Percentiles rank a stretch among this genome's conserved stretches.
phyloP scores from a whole-genome alignment of 192 early-diverging fungal species.

The Podila minutissima region DNA sequence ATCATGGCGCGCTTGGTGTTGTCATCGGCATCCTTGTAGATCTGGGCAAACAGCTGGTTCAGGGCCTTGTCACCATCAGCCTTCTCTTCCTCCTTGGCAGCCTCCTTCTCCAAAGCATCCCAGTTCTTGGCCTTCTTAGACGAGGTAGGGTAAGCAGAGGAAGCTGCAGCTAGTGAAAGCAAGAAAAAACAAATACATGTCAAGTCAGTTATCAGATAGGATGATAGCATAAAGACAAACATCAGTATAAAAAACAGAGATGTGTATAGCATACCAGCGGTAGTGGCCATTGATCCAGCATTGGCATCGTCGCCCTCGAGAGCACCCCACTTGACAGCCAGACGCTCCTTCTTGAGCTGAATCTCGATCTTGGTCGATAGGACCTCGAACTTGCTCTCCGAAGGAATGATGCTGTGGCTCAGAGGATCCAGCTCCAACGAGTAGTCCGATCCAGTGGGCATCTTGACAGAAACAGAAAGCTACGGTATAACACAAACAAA shows the following conservation, averaged over 20 bases:
- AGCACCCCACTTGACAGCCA: conserved; percentile 85
- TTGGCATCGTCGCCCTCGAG: conserved; percentile 74
- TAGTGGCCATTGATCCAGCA: conserved; percentile 45
- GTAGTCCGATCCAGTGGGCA: conserved; percentile 86
- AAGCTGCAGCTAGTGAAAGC: not conserved
- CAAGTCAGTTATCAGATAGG: not conserved
- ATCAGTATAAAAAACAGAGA: not conserved
- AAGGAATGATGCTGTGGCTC: conserved; percentile 76
- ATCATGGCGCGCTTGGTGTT: conserved; percentile 94
- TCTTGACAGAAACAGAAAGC: conserved; percentile 85
- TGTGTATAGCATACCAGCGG: conserved; percentile 46
- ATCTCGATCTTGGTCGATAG: conserved; percentile 96
- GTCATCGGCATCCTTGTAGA: conserved; percentile 89
- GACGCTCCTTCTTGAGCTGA: conserved; percentile 75
- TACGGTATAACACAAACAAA: conserved; percentile 3
- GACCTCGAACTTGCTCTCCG: conserved; percentile 73
- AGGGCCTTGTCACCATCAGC: conserved; percentile 89
- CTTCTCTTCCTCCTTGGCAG: conserved; percentile 83
- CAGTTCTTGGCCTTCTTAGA: conserved; percentile 77
- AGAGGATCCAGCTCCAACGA: conserved; percentile 91
- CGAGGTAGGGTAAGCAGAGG: conserved; percentile 52
- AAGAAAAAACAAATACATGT: conserved; percentile 10
- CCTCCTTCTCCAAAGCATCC: conserved; percentile 74
- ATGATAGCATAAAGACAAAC: not conserved
- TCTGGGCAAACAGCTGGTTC: conserved; percentile 91